Percentiles rank a stretch among this genome's conserved stretches.
Evolutionary conservation across 2,329 filamentous ascomycete species (phyloP).

Genomic region (Cylindrodendrum hubeiense): DNA sequence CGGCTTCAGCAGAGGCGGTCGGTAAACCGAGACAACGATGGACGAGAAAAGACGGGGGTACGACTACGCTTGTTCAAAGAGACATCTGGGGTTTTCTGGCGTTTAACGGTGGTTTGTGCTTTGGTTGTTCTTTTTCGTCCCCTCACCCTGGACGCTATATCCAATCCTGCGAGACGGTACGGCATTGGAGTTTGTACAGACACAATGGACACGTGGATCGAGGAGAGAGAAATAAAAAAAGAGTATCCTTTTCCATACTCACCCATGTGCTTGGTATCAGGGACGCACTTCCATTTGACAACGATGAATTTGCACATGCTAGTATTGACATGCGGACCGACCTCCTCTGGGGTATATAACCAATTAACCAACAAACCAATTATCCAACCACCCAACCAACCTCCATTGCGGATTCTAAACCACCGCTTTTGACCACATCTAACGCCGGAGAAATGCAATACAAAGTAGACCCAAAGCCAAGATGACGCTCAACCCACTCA

Average conservation of each 20-base stretch:
- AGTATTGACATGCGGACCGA: neutral
- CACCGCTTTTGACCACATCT: slow-evolving; percentile 24
- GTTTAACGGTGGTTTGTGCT: slow-evolving; percentile 36
- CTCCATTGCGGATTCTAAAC: no score
- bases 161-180: slow-evolving; percentile 32
- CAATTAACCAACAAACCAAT: slow-evolving; percentile 2
- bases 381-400: no score
- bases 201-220: slow-evolving; percentile 38
- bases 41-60: slow-evolving; percentile 21
- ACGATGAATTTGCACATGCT: slow-evolving; percentile 1
- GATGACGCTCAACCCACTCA: slow-evolving; percentile 37
- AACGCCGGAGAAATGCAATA: slow-evolving; percentile 32
- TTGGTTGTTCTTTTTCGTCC: slow-evolving; percentile 27
- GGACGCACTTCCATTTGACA: neutral
- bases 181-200: slow-evolving; percentile 45
- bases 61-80: slow-evolving; percentile 33
- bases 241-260: slow-evolving; percentile 32
- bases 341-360: slow-evolving; percentile 19
- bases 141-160: slow-evolving; percentile 23
- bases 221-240: slow-evolving; percentile 41
- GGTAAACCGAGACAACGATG: slow-evolving; percentile 24
- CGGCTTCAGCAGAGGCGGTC: slow-evolving; percentile 47
- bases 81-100: slow-evolving; percentile 31
- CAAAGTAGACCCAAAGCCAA: slow-evolving; percentile 35
- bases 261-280: neutral